Conservation (phyloP, 2,329 filamentous ascomycete species). For the Colletotrichum higginsianum region DNA sequence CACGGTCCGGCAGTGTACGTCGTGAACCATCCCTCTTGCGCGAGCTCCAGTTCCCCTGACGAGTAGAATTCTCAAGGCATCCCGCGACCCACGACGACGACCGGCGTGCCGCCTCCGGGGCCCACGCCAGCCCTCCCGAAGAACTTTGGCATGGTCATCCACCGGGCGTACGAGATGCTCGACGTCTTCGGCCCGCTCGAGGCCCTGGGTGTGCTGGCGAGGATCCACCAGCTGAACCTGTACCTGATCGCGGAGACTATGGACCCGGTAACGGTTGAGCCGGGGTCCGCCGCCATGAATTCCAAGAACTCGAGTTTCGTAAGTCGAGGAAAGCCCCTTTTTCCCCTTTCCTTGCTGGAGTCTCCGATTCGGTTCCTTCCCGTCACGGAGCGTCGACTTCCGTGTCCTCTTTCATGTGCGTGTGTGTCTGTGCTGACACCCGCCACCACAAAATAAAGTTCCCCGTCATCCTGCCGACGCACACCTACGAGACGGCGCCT, state of each 20-base stretch:
- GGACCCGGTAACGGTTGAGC: slow-evolving; percentile 32
- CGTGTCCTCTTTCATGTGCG: neutral
- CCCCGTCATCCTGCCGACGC: slow-evolving; percentile 45
- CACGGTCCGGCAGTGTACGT: slow-evolving; percentile 19
- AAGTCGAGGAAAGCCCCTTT: slow-evolving; percentile 32
- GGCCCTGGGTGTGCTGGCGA: slow-evolving; percentile 48
- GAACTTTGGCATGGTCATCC: slow-evolving; percentile 60
- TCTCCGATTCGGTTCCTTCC: too few relatives aligned
- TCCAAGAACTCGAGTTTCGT: slow-evolving; percentile 39
- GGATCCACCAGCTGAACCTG: slow-evolving; percentile 29
- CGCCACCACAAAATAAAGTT: slow-evolving; percentile 7
- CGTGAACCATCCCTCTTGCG: too few relatives aligned
- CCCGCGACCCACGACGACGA: slow-evolving; percentile 14
- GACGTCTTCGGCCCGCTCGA: slow-evolving; percentile 65
- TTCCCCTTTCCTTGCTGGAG: neutral
- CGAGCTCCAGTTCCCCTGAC: neutral
- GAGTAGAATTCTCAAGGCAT: slow-evolving; percentile 2
- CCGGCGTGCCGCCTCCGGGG: neutral
- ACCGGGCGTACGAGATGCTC: slow-evolving; percentile 60
- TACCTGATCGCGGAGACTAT: slow-evolving; percentile 37
- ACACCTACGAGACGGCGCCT: slow-evolving; percentile 61
- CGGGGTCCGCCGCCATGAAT: slow-evolving; percentile 28
- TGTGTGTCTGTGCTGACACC: neutral
- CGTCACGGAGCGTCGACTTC: slow-evolving; percentile 20
- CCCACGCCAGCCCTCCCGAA: neutral